These are phyloP conservation scores for Pseudocercospora fuligena DNA, from an alignment of 2,329 filamentous ascomycete species.

Conservation along the genomic window DNA sequence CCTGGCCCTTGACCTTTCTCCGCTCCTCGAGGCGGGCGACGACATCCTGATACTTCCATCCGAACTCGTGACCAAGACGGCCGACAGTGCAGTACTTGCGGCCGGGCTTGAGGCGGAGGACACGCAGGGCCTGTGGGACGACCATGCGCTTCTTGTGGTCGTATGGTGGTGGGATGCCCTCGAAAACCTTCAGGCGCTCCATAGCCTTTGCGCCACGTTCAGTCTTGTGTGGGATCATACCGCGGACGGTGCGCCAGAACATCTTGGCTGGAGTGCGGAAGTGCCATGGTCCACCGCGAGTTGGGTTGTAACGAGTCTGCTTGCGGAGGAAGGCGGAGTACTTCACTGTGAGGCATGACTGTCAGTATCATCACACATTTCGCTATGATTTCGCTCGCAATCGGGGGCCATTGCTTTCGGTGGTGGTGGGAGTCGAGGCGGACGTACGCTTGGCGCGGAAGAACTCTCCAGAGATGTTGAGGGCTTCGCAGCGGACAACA, in stretches of 20 bases:
- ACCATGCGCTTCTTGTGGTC: slow-evolving; percentile 99
- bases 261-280: slow-evolving; percentile 99
- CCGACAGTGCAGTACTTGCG: slow-evolving; percentile 99
- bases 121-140: slow-evolving; percentile 95
- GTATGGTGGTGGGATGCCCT: slow-evolving; percentile 98
- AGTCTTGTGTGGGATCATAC: slow-evolving; percentile 99
- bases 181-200: slow-evolving; percentile 99
- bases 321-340: slow-evolving; percentile 99
- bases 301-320: slow-evolving; percentile 99
- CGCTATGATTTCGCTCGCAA: background rate
- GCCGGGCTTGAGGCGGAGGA: slow-evolving; percentile 95
- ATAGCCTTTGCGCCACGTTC: slow-evolving; percentile 93
- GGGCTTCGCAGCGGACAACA: slow-evolving; percentile 95
- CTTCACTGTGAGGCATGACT: slow-evolving; percentile 74
- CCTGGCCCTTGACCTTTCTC: slow-evolving; percentile 98
- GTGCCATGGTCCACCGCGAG: slow-evolving; percentile 99
- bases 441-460: slow-evolving; percentile 99
- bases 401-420: background rate
- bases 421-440: slow-evolving; percentile 24
- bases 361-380: slow-evolving; percentile 15
- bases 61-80: slow-evolving; percentile 96
- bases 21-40: slow-evolving; percentile 98
- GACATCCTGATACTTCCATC: slow-evolving; percentile 99
- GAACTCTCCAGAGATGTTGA: slow-evolving; percentile 99
- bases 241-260: slow-evolving; percentile 99